A percentile compares a stretch with the other conserved stretches of the same genome.
Conservation (phyloP, 2,329 filamentous ascomycete genomes). For the Alternaria conjuncta region DNA sequence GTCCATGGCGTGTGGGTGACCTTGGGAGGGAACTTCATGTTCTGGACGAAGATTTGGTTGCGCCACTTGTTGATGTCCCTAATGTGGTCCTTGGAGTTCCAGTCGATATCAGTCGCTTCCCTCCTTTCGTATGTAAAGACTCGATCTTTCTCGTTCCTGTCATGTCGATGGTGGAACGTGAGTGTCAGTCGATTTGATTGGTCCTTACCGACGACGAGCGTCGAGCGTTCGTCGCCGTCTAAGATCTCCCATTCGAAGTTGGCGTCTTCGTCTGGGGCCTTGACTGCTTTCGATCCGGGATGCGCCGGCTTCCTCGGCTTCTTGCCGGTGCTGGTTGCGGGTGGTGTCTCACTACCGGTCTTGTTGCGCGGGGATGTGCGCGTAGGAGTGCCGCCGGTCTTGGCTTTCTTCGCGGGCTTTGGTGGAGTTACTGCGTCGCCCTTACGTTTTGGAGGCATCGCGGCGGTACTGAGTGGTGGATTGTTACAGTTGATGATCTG, state of each 20-base stretch:
- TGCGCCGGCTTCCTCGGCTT: background rate
- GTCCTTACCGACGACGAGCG: background rate
- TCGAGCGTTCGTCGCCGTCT: background rate
- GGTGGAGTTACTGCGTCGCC: background rate
- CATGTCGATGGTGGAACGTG: background rate
- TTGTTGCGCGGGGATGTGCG: background rate
- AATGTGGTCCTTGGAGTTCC: background rate
- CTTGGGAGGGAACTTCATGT: background rate
- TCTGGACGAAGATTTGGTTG: background rate
- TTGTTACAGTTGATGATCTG: background rate
- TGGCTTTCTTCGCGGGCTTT: background rate
- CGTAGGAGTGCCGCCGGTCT: background rate
- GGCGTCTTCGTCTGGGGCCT: background rate
- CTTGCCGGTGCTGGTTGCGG: background rate
- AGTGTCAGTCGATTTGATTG: background rate
- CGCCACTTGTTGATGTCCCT: background rate
- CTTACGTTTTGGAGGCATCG: background rate
- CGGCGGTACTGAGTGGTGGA: background rate
- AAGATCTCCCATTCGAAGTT: background rate
- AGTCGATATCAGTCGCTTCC: accelerated
- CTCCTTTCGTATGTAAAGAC: background rate
- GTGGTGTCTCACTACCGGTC: background rate
- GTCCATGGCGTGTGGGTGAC: background rate
- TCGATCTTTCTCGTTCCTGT: background rate
- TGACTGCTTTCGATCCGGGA: background rate